These are phyloP conservation scores for Xerocomus amazonicus DNA, from an alignment of 1,284 basidiomycete genomes.

Conservation along the genomic window DNA sequence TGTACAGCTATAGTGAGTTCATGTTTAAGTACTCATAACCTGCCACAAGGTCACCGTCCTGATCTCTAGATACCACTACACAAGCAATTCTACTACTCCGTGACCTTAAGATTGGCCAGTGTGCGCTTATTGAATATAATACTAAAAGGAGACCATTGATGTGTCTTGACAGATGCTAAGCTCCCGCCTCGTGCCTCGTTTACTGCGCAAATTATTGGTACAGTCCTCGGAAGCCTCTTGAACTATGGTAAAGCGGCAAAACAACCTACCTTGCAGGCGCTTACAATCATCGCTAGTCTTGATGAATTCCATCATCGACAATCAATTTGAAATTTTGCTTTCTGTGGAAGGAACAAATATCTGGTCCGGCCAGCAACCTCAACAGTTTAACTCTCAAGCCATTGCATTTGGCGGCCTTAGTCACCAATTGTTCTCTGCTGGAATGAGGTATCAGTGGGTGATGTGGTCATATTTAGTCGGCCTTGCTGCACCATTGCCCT, in stretches of 20 bases:
- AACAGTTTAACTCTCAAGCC: slow-evolving; percentile 59
- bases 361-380: slow-evolving; percentile 59
- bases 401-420: slow-evolving; percentile 65
- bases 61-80: slow-evolving; percentile 36
- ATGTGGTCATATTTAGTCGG: slow-evolving; percentile 54
- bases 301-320: slow-evolving; percentile 58
- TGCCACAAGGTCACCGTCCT: not conserved
- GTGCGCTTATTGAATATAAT: slow-evolving; percentile 18
- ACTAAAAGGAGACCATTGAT: slow-evolving; percentile 6
- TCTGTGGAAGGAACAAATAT: slow-evolving; percentile 51
- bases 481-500: slow-evolving; percentile 48
- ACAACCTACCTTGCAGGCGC: not conserved
- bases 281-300: slow-evolving; percentile 29
- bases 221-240: slow-evolving; percentile 45
- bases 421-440: slow-evolving; percentile 50
- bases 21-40: not conserved
- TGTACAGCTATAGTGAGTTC: slow-evolving; percentile 45
- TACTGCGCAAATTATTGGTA: slow-evolving; percentile 55
- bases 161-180: slow-evolving; percentile 45
- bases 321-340: slow-evolving; percentile 48
- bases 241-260: slow-evolving; percentile 43
- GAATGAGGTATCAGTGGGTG: slow-evolving; percentile 56
- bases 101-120: slow-evolving; percentile 62
- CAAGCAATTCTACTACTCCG: slow-evolving; percentile 47
- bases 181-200: slow-evolving; percentile 64